Evolutionary conservation across 306 rosid species (phyloP), one percentile per base, ranked within the genome.

Genomic region (Vachellia collinsii): DNA sequence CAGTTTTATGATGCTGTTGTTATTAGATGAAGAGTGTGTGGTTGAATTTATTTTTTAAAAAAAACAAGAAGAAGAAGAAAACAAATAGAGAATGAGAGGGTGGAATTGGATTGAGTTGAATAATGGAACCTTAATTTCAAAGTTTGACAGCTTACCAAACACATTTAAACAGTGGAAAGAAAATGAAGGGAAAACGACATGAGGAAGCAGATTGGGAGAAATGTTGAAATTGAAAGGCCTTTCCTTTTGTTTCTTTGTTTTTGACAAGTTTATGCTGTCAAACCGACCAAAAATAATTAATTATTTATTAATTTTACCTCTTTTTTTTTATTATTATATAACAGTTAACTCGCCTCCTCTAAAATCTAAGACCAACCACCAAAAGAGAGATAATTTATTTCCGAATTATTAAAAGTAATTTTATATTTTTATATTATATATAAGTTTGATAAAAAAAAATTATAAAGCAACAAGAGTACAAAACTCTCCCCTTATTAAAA

Each of bases 91-190:
- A 22, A 69, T 5, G 74, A 69, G 54, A 42, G 74, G 56, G 39
- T 44, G 38, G 22, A 70, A 43, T 22, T 22, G 22, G 43, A 43
- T 22, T 22, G 56, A 44, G 38, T 43, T 70, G 74, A 70, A 70
- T 44, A 44, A 44, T 70, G 74, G 54, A 70, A 43, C 11, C 39
- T 70, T 70, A 3, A 12, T 11, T 43, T 69, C 51, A 42, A 41
- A 20, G 74, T 9, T 41, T 68, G 56, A 70, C 74, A 43, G 56
- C 39, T 70, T 43, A 70, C 74, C 74, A 70, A 70, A 70, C 61
- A 54, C 29, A 67, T 8, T 29, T 39, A 1, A 67, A 39, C 37
- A 42, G 53, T 8, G 63, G 34, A 8, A 8, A 56, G 25, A 56
- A 56, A 20, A 56, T 56, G 46, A 68, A 68, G 74, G 20, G 38